Conservation (phyloP, 129 eudicot species). For the Solidago caesia region DNA sequence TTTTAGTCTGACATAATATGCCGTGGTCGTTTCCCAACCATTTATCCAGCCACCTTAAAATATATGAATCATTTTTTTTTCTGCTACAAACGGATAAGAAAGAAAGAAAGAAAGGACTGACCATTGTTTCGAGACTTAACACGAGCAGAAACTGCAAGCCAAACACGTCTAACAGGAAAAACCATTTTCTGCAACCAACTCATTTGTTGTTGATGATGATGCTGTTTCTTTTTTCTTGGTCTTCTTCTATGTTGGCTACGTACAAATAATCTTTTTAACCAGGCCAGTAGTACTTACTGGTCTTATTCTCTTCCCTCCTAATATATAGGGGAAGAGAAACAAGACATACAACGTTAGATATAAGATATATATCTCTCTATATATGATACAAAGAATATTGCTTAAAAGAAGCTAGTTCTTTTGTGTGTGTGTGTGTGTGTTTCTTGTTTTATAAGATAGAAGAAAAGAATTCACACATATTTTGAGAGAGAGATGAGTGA, state of each 20-base stretch:
- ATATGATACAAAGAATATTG: background rate
- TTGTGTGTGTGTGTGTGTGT: background rate
- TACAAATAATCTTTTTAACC: slow-evolving; percentile 41
- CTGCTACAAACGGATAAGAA: background rate
- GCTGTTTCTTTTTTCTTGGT: slow-evolving; percentile 32
- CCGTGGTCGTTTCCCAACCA: too few relatives aligned
- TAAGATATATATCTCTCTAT: too few relatives aligned
- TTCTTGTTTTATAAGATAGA: slow-evolving; percentile 18
- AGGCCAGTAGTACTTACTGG: slow-evolving; percentile 42
- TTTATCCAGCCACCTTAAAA: too few relatives aligned
- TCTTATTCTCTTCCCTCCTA: slow-evolving; percentile 29
- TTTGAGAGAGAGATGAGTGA: slow-evolving; percentile 28
- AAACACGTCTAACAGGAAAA: slow-evolving; percentile 62
- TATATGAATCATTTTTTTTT: too few relatives aligned
- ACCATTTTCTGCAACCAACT: slow-evolving; percentile 58
- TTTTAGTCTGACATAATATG: too few relatives aligned
- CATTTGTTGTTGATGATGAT: slow-evolving; percentile 33
- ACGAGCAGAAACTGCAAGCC: slow-evolving; percentile 56
- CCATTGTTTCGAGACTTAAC: slow-evolving; percentile 56
- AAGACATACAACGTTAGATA: background rate
- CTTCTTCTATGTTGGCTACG: slow-evolving; percentile 38
- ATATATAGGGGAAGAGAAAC: slow-evolving; percentile 36
- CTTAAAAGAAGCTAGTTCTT: background rate
- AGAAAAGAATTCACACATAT: slow-evolving; percentile 7
- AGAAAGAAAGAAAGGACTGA: slow-evolving; percentile 21